Conservation (phyloP, 345 rosid species). For the Eucalyptus caleyi region DNA sequence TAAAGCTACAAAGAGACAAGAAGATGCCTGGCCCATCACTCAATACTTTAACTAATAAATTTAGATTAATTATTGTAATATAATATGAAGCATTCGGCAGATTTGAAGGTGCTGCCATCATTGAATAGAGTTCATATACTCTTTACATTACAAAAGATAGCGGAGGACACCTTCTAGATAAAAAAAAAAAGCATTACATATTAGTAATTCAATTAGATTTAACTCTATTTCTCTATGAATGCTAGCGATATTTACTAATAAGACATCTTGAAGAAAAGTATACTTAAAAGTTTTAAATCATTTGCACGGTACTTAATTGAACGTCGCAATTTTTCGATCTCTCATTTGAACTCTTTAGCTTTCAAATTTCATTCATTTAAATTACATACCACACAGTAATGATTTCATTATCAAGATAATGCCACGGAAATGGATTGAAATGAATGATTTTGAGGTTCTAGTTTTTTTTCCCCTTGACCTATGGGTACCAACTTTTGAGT, state of each 20-base stretch:
- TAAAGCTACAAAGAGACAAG: not conserved
- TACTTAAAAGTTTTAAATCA: fast-evolving
- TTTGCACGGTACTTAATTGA: fast-evolving
- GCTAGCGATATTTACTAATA: not conserved
- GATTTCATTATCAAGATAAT: not conserved
- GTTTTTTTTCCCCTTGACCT: not conserved
- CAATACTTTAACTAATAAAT: not conserved
- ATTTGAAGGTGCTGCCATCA: fast-evolving
- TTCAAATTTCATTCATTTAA: not conserved
- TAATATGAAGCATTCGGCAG: not conserved
- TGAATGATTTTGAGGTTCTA: not conserved
- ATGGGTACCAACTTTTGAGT: not conserved
- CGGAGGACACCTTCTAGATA: not conserved
- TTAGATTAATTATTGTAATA: not conserved
- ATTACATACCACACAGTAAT: not conserved
- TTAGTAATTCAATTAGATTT: not conserved
- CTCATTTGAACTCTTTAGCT: not conserved
- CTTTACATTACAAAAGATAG: not conserved
- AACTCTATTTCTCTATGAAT: not conserved
- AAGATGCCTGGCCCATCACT: not conserved
- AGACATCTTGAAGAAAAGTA: too few relatives aligned
- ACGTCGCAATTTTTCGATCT: fast-evolving
- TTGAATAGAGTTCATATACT: not conserved
- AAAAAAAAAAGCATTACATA: too few relatives aligned
- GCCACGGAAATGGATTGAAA: not conserved